These are phyloP conservation scores for Termitomyces sp. DNA, from an alignment of 768 basidiomycete species.

Conservation along the genomic window DNA sequence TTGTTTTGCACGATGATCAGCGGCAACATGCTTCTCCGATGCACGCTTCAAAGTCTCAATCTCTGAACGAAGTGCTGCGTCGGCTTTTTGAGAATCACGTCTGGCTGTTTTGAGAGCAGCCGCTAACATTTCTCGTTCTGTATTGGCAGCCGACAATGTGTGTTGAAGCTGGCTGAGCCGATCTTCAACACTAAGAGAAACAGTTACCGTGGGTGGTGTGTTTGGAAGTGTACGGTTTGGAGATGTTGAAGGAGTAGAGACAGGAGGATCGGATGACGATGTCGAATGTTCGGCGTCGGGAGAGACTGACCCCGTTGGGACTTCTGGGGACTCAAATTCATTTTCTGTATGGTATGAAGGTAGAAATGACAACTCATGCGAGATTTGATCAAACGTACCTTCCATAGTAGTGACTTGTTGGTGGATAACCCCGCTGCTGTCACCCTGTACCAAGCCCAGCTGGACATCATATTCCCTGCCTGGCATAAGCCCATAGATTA, in stretches of 20 bases:
- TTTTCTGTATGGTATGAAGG: constrained; percentile 5
- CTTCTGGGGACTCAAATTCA: constrained; percentile 29
- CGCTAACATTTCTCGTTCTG: constrained; percentile 68
- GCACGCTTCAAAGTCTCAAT: constrained; percentile 82
- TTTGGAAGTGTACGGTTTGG: constrained; percentile 31
- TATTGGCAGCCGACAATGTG: constrained; percentile 55
- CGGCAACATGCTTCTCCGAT: constrained; percentile 71
- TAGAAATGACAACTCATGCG: background rate
- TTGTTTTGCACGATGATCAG: constrained; percentile 80
- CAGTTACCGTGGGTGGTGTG: constrained; percentile 29
- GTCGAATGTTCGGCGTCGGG: constrained; percentile 27
- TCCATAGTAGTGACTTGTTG: constrained; percentile 72
- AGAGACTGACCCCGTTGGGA: constrained; percentile 33
- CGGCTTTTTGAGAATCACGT: constrained; percentile 79
- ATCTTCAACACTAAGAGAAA: constrained; percentile 61
- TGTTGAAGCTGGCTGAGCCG: constrained; percentile 63
- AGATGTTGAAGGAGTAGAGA: constrained; percentile 40
- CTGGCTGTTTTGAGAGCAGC: constrained; percentile 73
- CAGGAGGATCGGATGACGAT: constrained; percentile 28
- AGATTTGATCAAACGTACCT: constrained; percentile 29
- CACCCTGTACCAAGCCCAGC: constrained; percentile 66
- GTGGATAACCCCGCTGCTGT: constrained; percentile 44
- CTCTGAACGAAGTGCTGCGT: constrained; percentile 77
- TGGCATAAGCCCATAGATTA: constrained; percentile 86
- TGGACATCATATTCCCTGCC: constrained; percentile 91